Percentiles rank a stretch among this genome's conserved stretches.
Conservation (phyloP, 495 filamentous ascomycete genomes). For the Friedmanniomyces endolithicus region DNA sequence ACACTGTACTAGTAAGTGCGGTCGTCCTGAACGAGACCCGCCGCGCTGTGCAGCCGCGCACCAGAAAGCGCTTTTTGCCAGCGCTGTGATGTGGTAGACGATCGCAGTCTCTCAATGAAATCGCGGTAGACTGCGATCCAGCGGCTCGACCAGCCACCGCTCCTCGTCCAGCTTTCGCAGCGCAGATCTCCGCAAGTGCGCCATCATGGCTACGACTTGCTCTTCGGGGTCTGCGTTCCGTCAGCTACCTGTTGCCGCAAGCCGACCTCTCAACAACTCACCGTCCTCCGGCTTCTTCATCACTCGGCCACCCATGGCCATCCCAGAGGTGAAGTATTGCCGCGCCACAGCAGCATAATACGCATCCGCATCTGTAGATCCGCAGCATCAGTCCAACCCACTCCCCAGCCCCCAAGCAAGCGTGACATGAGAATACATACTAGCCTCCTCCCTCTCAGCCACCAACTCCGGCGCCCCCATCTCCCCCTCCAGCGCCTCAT, state of each 20-base stretch:
- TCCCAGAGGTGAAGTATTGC: constrained; percentile 12
- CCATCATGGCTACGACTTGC: background rate
- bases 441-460: background rate
- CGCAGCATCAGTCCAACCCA: background rate
- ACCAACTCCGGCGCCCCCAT: background rate
- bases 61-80: too few species aligned
- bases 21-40: too few species aligned
- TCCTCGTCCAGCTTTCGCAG: constrained; percentile 13
- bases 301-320: background rate
- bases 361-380: constrained; percentile 1
- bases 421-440: constrained; percentile 2
- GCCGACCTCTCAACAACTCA: background rate
- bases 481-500: background rate
- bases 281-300: background rate
- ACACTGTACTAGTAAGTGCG: too few species aligned
- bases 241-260: background rate
- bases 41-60: too few species aligned
- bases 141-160: constrained; percentile 12
- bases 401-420: background rate
- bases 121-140: constrained; percentile 4
- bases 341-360: constrained; percentile 7
- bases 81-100: too few species aligned
- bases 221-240: constrained; percentile 1
- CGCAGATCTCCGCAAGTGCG: constrained; percentile 8
- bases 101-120: background rate